A percentile compares a stretch with the other conserved stretches of the same genome.
Conservation (phyloP, 345 rosid genomes). For the Eucalyptus cloeziana region DNA sequence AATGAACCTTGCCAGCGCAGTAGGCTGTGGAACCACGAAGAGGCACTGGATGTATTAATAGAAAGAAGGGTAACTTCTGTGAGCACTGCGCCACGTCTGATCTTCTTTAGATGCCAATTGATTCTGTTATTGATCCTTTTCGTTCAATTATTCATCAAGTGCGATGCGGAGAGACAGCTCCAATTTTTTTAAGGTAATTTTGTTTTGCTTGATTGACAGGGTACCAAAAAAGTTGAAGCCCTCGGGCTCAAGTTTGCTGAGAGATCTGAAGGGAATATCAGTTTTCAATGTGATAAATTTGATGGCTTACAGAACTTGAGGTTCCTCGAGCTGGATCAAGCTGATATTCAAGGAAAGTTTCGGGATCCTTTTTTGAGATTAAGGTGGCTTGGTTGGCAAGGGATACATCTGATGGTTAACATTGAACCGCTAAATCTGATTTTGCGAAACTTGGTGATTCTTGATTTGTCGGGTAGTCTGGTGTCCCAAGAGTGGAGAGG, state of each 20-base stretch:
- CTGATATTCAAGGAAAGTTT: rapidly evolving
- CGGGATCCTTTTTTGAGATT: rapidly evolving
- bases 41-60: rapidly evolving
- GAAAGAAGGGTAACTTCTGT: not conserved
- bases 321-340: not conserved
- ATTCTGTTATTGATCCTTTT: not conserved
- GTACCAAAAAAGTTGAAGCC: rapidly evolving
- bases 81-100: rapidly evolving
- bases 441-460: no score
- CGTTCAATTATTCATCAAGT: not conserved
- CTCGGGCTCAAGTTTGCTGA: rapidly evolving
- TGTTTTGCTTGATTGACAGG: no score
- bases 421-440: rapidly evolving
- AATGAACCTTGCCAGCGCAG: rapidly evolving
- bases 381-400: not conserved
- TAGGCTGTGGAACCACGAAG: rapidly evolving
- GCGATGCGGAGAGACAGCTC: not conserved
- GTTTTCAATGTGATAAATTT: rapidly evolving
- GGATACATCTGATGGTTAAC: rapidly evolving
- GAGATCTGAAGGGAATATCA: rapidly evolving
- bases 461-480: rapidly evolving
- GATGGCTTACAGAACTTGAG: no score
- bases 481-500: rapidly evolving
- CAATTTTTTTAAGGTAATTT: rapidly evolving
- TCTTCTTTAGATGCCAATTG: not conserved